These are phyloP conservation scores for Themeda triandra DNA, from an alignment of 176 grass and related monocot genomes.

Conservation along the genomic window DNA sequence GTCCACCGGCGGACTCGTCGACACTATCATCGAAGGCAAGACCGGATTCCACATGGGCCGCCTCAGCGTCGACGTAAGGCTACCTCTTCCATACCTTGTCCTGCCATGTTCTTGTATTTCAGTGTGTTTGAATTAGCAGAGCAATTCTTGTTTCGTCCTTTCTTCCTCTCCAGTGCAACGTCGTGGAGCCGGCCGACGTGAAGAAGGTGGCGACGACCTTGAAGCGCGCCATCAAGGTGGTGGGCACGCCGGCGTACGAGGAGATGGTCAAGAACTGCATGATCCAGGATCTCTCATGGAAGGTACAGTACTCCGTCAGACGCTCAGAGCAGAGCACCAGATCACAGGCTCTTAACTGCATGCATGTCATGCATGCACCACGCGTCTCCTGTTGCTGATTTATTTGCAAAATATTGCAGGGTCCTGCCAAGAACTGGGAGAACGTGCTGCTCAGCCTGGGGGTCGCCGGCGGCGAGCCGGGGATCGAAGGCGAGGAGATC, in stretches of 20 bases:
- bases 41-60: conserved; percentile 94
- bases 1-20: conserved; percentile 83
- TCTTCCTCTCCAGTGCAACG: conserved; percentile 50
- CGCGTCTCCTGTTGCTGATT: neutral
- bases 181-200: conserved; percentile 52
- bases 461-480: conserved; percentile 51
- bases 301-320: conserved; percentile 32
- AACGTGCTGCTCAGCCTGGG: conserved; percentile 52
- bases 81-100: neutral
- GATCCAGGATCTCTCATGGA: conserved; percentile 90
- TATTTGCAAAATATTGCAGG: conserved; percentile 24
- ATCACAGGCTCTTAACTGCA: neutral
- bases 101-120: neutral
- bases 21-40: conserved; percentile 81
- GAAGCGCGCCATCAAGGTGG: conserved; percentile 59
- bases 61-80: conserved; percentile 66
- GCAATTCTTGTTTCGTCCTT: neutral
- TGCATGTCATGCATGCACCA: too few relatives aligned
- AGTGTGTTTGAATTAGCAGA: neutral
- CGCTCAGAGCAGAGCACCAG: neutral
- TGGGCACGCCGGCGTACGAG: conserved; percentile 54
- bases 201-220: conserved; percentile 61
- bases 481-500: conserved; percentile 72
- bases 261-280: conserved; percentile 95
- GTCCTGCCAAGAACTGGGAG: conserved; percentile 89